A percentile compares a stretch with the other conserved stretches of the same genome.
These are phyloP conservation scores for Penicillium goetzii DNA, from an alignment of 495 filamentous ascomycete genomes.

Conservation along the genomic window DNA sequence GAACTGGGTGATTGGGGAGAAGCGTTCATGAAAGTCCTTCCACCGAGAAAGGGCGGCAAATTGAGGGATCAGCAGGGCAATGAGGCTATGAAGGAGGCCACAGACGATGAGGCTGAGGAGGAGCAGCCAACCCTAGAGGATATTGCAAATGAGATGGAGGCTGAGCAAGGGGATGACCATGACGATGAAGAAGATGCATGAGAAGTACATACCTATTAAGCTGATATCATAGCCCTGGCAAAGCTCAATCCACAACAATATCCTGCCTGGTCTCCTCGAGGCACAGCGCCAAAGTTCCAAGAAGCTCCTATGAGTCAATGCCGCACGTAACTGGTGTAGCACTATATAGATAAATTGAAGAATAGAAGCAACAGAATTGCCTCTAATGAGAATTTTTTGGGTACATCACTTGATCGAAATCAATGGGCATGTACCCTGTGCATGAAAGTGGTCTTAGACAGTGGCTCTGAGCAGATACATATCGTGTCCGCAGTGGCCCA, in stretches of 20 bases:
- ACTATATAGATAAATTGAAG: no score
- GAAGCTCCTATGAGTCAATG: neutral
- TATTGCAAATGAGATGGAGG: slow-evolving; percentile 12
- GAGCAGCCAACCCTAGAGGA: slow-evolving; percentile 15
- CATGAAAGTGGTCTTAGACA: no score
- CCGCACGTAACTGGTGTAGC: no score
- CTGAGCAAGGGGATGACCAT: slow-evolving; percentile 1
- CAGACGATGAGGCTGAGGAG: slow-evolving; percentile 36
- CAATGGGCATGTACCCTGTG: no score
- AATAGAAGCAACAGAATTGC: no score
- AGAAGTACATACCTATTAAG: neutral
- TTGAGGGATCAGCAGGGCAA: slow-evolving; percentile 41
- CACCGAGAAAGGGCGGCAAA: slow-evolving; percentile 77
- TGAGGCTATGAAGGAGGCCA: slow-evolving; percentile 28
- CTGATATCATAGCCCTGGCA: neutral
- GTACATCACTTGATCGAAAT: no score
- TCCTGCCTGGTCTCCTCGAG: neutral
- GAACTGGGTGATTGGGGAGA: slow-evolving; percentile 86
- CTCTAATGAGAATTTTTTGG: no score
- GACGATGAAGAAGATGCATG: slow-evolving; percentile 9
- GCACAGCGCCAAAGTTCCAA: neutral
- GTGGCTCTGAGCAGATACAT: neutral
- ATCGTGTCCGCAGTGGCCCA: neutral
- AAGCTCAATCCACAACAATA: neutral
- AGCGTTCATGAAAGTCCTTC: slow-evolving; percentile 85